Base-by-base conservation (phyloP, 140 eudicot species). In the Ambrosia hybrid region DNA sequence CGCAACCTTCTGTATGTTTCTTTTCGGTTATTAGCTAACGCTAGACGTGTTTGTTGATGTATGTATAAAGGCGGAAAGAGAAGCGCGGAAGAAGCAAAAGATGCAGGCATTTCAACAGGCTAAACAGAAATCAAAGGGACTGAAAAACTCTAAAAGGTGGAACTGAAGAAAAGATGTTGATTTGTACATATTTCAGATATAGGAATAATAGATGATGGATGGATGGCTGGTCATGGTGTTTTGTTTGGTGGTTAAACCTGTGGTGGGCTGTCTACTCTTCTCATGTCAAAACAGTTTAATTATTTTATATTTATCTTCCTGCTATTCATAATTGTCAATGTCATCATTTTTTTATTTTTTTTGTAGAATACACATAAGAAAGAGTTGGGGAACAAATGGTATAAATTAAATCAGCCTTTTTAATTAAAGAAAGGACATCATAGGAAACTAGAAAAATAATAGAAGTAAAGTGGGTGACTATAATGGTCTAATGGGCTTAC, bases 71-170 rank as follows among this genome's bases (percentile, higher is more conserved):
- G 97, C 99, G 65, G 99, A 94, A 85, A 86, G 75, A 79, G 99
- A 88, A 80, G 99, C 85, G 56, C 73, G 97, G 76, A 94, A 94
- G 99, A 94, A 94, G 74, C 97, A 90, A 81, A 94, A 90, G 73
- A 58, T 81, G 95, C 94, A 79, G 85, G 85, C 99, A 5, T 90
- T 90, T 74, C 99, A 94, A 84, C 96, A 90, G 70, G 91, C 97
- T 4, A 94, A 90, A 70, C 95, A 89, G 68, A 90, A 88, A 78
- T 86, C 97, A 13, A 94, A 94, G 81, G 87, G 81, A 43, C 12
- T 21, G 73, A 94, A 94, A 76, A 94, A 94, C 57, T 53, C 97
- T 6, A 94, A 94, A 74, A 86, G 99, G 74, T 94, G 99, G 99
- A 94, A 90, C 2, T 94, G 72, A 81, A 76, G 64, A 75, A 38